Evolutionary conservation across 345 rosid species (phyloP), one percentile per base, ranked within the genome.

Genomic region (Dimocarpus longan): DNA sequence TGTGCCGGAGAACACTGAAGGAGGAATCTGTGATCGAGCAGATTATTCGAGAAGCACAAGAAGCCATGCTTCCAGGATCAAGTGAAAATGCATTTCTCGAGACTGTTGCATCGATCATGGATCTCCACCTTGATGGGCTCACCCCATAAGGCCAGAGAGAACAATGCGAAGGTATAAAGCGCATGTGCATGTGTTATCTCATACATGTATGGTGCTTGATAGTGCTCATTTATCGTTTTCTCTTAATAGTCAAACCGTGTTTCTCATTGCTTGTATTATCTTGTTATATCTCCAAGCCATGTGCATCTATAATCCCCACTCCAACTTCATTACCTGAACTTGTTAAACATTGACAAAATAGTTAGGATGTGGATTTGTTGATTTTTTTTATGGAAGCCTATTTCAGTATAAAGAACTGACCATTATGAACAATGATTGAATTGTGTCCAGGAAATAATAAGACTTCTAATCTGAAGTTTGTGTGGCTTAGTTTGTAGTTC

Each of bases 1-100:
- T 92, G 97, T 91, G 97, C 80, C 84, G 97, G 83, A 90, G 88
- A 75, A 90, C 90, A 15, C 60, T 93, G 60, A 74, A 82, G 15
- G 78, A 87, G 69, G 88, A 88, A 73, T 93, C 98, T 37, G 82
- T 81, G 66, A 89, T 94, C 12, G 98, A 94, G 84, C 85, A 71
- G 87, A 92, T 94, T 46, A 79, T 88, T 52, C 74, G 46, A 12
- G 94, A 90, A 59, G 96, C 98, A 32, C 87, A 89, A 67, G 88
- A 88, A 68, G 71, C 84, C 28, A 59, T 81, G 80, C 85, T 88
- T 9, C 87, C 90, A 2, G 95, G 85, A 66, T 65, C 84, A 48
- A 88, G 90, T 5, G 94, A 94, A 68, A 87, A 81, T 40, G 85
- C 86, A 72, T 91, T 91, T 76, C 87, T 92, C 4, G 85, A 78